Evolutionary conservation across 208 protist genomes (phyloP), one percentile per base, ranked within the genome.

Genomic region (Willaertia magna): DNA sequence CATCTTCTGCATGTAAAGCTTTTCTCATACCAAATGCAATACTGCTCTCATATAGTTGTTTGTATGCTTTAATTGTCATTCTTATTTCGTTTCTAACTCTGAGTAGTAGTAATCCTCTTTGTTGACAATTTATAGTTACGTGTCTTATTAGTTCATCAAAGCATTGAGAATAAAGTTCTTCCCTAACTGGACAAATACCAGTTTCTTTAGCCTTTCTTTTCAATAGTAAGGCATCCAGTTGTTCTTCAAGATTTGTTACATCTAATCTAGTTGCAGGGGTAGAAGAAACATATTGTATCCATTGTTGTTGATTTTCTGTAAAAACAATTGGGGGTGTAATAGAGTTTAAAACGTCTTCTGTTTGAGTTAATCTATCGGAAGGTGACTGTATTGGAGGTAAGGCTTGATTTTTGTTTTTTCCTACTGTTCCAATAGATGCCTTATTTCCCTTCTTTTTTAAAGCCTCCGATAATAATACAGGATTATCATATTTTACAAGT

Each of bases 121-220:
- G 97, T 7, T 96, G 94, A 86, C 98, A 98, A 85, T 98, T 97
- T n/a, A 99, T 88, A 16, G 97, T 98, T 22, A 98, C 91, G 89
- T 99, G 94, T 7, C 97, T 95, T 85, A 99, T 98, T 18, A 99
- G 86, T 88, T 94, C 93, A 88, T 95, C 96, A 89, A 99, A 99
- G n/a, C 94, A 89, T 86, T 99, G 97, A 18, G 91, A 49, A 88
- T 99, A 99, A 7, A 99, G 90, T 87, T 98, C 95, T 61, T 97
- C 94, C 18, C 98, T 91, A 39, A 99, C 95, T 12, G 95, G 93
- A 89, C 97, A 99, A 75, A 99, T 93, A 16, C 98, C 98, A 18
- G 87, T 95, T 40, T 98, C 95, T 20, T 95, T 89, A 16, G 98
- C 98, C 74, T 98, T 92, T 12, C 96, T 92, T 75, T 93, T 87